Conservation (phyloP, 2,329 filamentous ascomycete genomes). For the Fusarium falciforme region DNA sequence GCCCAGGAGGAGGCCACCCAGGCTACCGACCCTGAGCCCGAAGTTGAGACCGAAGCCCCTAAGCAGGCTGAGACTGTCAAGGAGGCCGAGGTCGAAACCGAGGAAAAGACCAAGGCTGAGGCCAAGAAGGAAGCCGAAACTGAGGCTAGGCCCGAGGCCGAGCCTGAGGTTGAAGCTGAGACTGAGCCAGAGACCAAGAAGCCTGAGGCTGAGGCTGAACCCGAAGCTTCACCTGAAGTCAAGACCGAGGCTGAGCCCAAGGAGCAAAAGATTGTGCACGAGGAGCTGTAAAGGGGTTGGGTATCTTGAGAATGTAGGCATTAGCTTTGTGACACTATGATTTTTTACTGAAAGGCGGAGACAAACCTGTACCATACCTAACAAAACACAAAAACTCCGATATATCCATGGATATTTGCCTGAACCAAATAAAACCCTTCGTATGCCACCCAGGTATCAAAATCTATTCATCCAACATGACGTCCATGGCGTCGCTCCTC, state of each 20-base stretch:
- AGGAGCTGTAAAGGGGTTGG: slow-evolving; percentile 58
- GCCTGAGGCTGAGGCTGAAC: slow-evolving; percentile 25
- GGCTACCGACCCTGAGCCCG: slow-evolving; percentile 43
- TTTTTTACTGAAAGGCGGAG: slow-evolving; percentile 9
- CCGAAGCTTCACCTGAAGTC: too few species aligned
- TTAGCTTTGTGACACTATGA: slow-evolving; percentile 38
- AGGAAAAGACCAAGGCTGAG: slow-evolving; percentile 12
- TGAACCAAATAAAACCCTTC: slow-evolving; percentile 4
- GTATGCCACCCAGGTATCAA: slow-evolving; percentile 16
- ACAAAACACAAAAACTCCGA: slow-evolving; percentile 38
- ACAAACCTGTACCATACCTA: slow-evolving; percentile 36
- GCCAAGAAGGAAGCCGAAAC: slow-evolving; percentile 10
- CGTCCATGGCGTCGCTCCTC: slow-evolving; percentile 59
- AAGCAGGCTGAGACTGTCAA: slow-evolving; percentile 38
- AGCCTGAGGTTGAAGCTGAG: slow-evolving; percentile 16
- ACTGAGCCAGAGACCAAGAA: slow-evolving; percentile 30
- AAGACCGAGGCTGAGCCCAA: slow-evolving; percentile 36
- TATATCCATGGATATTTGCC: slow-evolving; percentile 3
- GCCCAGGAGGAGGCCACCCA: slow-evolving; percentile 37
- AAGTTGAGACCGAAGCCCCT: slow-evolving; percentile 39
- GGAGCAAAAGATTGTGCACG: slow-evolving; percentile 52
- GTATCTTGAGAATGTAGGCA: slow-evolving; percentile 23
- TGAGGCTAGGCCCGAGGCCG: slow-evolving; percentile 34
- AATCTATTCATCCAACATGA: slow-evolving; percentile 60
- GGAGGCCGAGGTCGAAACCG: slow-evolving; percentile 35